Evolutionary conservation across 2,329 filamentous ascomycete genomes (phyloP).

Genomic region (Fusarium burgessii): DNA sequence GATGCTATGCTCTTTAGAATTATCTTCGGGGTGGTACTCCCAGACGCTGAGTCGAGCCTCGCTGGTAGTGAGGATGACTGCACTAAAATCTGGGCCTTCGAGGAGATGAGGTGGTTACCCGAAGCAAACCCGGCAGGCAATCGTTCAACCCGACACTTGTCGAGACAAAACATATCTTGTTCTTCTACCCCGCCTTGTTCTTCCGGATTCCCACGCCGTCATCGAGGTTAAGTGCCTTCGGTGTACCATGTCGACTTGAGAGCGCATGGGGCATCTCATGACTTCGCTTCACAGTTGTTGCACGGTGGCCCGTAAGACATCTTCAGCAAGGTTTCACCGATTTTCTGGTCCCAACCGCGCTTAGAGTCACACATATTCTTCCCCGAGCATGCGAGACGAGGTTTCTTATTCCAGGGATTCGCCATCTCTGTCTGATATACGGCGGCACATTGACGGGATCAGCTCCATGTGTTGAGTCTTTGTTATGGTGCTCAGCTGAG

Average conservation of each 20-base stretch:
- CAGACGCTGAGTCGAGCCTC: not conserved
- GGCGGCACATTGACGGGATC: slow-evolving; percentile 10
- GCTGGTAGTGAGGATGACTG: not conserved
- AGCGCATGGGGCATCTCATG: slow-evolving; percentile 32
- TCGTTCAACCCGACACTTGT: slow-evolving; percentile 38
- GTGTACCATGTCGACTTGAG: slow-evolving; percentile 8
- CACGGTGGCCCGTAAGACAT: slow-evolving; percentile 39
- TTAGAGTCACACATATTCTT: slow-evolving; percentile 17
- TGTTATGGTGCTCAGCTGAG: slow-evolving; percentile 20
- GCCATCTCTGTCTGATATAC: slow-evolving; percentile 1
- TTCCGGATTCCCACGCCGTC: slow-evolving; percentile 11
- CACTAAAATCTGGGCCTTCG: slow-evolving; percentile 20
- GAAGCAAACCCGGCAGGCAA: slow-evolving; percentile 29
- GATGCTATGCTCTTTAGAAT: not conserved
- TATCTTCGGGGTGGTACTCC: not conserved
- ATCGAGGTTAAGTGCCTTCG: slow-evolving; percentile 1
- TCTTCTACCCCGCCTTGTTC: slow-evolving; percentile 30
- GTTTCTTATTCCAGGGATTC: slow-evolving; percentile 11
- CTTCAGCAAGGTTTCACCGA: slow-evolving; percentile 34
- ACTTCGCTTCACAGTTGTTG: slow-evolving; percentile 44
- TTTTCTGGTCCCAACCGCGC: slow-evolving; percentile 29
- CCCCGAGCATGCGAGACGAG: slow-evolving; percentile 13
- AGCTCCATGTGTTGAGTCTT: slow-evolving; percentile 17
- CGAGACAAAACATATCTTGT: slow-evolving; percentile 30
- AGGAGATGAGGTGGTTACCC: slow-evolving; percentile 33